Evolutionary conservation across 2,329 filamentous ascomycete genomes (phyloP).

Genomic region (Leptographium wingfieldii): DNA sequence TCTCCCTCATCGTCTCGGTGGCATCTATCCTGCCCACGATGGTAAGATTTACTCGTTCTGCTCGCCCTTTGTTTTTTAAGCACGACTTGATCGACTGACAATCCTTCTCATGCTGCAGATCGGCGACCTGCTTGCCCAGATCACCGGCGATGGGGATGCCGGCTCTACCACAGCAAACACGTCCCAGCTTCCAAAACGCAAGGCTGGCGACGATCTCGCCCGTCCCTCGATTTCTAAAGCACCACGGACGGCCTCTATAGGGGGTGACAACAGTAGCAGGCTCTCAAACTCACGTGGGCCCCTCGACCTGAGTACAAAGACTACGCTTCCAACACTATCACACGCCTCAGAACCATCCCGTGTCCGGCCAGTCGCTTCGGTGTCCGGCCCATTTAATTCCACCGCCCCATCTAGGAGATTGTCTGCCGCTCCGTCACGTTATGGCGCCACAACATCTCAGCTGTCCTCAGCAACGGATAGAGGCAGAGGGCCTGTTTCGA

Average conservation of each 20-base stretch:
- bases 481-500: not conserved
- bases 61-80: not conserved
- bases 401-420: not conserved
- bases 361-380: not conserved
- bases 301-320: not conserved
- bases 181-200: conserved; percentile 36
- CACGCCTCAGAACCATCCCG: not conserved
- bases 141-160: conserved; percentile 39
- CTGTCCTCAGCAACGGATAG: not conserved
- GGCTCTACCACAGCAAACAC: conserved; percentile 21
- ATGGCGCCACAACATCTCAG: not conserved
- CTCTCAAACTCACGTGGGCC: not conserved
- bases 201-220: conserved; percentile 37
- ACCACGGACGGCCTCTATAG: conserved; percentile 20
- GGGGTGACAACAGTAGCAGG: not conserved
- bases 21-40: not conserved
- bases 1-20: too few relatives aligned
- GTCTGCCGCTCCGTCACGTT: not conserved
- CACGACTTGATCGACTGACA: not conserved
- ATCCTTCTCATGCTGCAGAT: conserved; percentile 24
- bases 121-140: conserved; percentile 47
- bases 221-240: conserved; percentile 28
- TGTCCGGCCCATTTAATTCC: not conserved
- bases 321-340: not conserved
- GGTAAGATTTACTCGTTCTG: not conserved